Evolutionary conservation across 2,329 filamentous ascomycete species (phyloP).

Genomic region (Fusarium newnesense): DNA sequence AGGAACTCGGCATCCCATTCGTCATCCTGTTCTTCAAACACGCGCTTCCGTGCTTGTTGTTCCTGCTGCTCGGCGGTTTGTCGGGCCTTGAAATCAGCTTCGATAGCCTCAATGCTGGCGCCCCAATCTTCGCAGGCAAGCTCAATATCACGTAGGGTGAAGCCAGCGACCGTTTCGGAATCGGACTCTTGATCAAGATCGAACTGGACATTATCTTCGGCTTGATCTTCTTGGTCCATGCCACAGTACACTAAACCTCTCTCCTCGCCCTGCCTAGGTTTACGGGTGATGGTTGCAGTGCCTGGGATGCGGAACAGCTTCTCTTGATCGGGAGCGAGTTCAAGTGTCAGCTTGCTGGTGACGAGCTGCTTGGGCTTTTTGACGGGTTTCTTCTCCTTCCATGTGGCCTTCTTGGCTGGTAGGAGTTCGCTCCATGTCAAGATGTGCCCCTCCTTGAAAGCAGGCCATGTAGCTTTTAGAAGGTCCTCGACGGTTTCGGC

Average conservation of each 20-base stretch:
- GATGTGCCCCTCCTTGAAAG: constrained; percentile 78
- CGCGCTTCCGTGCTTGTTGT: constrained; percentile 46
- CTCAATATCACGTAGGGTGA: constrained; percentile 82
- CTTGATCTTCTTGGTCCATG: constrained; percentile 51
- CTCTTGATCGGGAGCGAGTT: constrained; percentile 87
- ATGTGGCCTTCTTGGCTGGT: constrained; percentile 81
- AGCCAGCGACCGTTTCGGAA: constrained; percentile 76
- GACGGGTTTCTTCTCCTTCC: constrained; percentile 79
- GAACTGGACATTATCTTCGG: constrained; percentile 53
- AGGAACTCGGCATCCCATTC: constrained; percentile 73
- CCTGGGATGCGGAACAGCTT: constrained; percentile 83
- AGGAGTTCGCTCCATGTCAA: constrained; percentile 86
- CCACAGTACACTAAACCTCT: constrained; percentile 60
- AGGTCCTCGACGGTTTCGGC: constrained; percentile 80
- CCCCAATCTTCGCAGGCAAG: constrained; percentile 91
- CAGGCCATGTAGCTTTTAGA: constrained; percentile 82
- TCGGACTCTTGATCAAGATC: constrained; percentile 64
- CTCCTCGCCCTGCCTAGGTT: constrained; percentile 66
- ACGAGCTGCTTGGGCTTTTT: constrained; percentile 85
- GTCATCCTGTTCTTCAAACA: constrained; percentile 59
- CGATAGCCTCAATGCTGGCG: constrained; percentile 64
- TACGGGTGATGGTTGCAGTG: constrained; percentile 62
- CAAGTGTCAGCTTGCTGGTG: constrained; percentile 88
- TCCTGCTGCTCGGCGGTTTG: constrained; percentile 47
- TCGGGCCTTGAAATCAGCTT: constrained; percentile 50